Percentiles rank a stretch among this genome's conserved stretches.
These are phyloP conservation scores for Pinus albicaulis DNA, from an alignment of 75 land plant species.

Conservation along the genomic window DNA sequence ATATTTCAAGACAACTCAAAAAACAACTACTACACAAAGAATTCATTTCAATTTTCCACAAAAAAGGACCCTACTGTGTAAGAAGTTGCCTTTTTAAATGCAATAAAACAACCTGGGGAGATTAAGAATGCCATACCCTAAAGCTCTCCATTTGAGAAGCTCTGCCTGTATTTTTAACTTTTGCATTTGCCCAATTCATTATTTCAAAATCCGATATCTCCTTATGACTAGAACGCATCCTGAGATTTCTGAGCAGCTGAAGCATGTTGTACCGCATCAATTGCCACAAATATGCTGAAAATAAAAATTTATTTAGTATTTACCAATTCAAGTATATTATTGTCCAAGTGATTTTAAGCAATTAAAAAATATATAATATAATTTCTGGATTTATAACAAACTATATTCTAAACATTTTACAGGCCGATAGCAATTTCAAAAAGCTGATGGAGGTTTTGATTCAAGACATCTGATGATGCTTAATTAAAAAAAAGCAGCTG, in stretches of 20 bases:
- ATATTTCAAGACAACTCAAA: background rate
- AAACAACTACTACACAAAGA: background rate
- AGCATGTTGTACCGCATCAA: slow-evolving; percentile 87
- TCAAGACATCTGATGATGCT: too few relatives aligned
- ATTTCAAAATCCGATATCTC: slow-evolving; percentile 79
- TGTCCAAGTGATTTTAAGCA: too few relatives aligned
- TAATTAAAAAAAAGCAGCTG: too few relatives aligned
- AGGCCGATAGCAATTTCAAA: too few relatives aligned
- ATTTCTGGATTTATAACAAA: too few relatives aligned
- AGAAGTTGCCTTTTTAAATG: background rate
- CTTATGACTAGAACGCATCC: slow-evolving; percentile 62
- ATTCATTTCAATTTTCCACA: background rate
- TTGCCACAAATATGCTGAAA: slow-evolving; percentile 95
- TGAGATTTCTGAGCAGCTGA: slow-evolving; percentile 82
- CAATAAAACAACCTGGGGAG: background rate
- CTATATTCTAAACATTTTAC: too few relatives aligned
- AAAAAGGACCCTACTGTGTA: background rate
- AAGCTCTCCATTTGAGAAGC: slow-evolving; percentile 73
- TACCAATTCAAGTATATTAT: too few relatives aligned
- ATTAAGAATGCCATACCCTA: slow-evolving; percentile 29
- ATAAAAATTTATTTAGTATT: background rate
- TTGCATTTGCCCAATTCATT: slow-evolving; percentile 80
- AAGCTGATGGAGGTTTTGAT: too few relatives aligned
- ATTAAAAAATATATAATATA: too few relatives aligned
- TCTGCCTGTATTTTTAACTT: slow-evolving; percentile 66